phyloP scores from a whole-genome alignment of 1,139 yeast genomes.

The Pichia sp. region DNA sequence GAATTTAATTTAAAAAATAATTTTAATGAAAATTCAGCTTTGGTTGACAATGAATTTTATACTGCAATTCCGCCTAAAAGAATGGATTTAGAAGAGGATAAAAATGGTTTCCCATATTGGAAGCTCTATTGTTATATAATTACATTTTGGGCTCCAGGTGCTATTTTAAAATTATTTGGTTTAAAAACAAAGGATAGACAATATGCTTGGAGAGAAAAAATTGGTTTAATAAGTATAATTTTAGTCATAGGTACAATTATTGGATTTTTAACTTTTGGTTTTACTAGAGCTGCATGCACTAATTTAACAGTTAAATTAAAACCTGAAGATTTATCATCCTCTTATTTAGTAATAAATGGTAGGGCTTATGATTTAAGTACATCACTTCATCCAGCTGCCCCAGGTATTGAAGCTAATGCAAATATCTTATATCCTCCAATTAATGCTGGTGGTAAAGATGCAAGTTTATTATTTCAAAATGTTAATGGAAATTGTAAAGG shows the following conservation, averaged over 20 bases:
- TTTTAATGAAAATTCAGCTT: conserved; percentile 8
- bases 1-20: background rate
- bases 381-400: conserved; percentile 75
- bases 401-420: conserved; percentile 62
- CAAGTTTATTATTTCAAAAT: conserved; percentile 84
- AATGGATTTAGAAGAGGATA: conserved; percentile 20
- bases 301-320: conserved; percentile 44
- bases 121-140: conserved; percentile 68
- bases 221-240: conserved; percentile 75
- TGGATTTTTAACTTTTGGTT: conserved; percentile 87
- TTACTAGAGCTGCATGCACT: conserved; percentile 80
- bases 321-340: conserved; percentile 50
- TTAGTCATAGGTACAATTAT: conserved; percentile 68
- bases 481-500: conserved; percentile 91
- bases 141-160: conserved; percentile 91
- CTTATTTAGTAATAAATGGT: conserved; percentile 76
- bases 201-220: conserved; percentile 95
- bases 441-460: conserved; percentile 87
- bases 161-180: conserved; percentile 66
- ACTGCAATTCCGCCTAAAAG: conserved; percentile 21
- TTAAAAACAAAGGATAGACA: conserved; percentile 75
- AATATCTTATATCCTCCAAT: conserved; percentile 78
- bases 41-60: conserved; percentile 6
- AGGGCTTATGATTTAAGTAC: conserved; percentile 64
- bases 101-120: conserved; percentile 56